These are phyloP conservation scores for Wickerhamiella lipophila DNA, from an alignment of 805 yeast species.

Conservation along the genomic window DNA sequence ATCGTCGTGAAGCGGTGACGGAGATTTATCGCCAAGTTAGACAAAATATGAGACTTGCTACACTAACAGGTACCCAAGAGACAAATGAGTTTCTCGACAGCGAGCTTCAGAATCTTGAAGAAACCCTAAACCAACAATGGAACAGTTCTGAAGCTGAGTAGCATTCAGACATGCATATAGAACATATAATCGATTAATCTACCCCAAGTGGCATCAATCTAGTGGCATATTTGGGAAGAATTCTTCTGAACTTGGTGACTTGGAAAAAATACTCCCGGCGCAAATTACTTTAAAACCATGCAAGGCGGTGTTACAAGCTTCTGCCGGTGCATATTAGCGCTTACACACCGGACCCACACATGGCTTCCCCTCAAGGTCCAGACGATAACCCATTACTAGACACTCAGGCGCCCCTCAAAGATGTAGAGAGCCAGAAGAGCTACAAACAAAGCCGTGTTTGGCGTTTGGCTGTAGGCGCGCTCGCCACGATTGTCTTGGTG, in stretches of 20 bases:
- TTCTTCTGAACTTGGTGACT: no score
- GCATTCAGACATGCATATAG: background rate
- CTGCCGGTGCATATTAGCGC: background rate
- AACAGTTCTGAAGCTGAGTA: background rate
- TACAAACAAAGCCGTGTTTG: slow-evolving; percentile 4
- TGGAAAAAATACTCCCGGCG: no score
- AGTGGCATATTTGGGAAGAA: no score
- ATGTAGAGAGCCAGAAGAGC: background rate
- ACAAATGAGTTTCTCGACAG: background rate
- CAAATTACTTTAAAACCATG: no score
- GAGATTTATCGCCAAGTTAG: background rate
- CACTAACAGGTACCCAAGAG: background rate
- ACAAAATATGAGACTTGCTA: background rate
- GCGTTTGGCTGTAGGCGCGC: slow-evolving; percentile 1
- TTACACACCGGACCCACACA: slow-evolving; percentile 7
- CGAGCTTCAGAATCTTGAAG: background rate
- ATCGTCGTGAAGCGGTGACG: background rate
- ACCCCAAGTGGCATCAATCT: no score
- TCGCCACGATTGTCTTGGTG: background rate
- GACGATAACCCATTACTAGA: background rate
- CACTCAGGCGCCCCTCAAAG: background rate
- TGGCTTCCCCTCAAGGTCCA: slow-evolving; percentile 2
- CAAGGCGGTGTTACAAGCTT: background rate
- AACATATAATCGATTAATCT: background rate
- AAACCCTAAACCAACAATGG: background rate